Base-by-base conservation (phyloP, 2,329 filamentous ascomycete species). In the Rutstroemia sp. region DNA sequence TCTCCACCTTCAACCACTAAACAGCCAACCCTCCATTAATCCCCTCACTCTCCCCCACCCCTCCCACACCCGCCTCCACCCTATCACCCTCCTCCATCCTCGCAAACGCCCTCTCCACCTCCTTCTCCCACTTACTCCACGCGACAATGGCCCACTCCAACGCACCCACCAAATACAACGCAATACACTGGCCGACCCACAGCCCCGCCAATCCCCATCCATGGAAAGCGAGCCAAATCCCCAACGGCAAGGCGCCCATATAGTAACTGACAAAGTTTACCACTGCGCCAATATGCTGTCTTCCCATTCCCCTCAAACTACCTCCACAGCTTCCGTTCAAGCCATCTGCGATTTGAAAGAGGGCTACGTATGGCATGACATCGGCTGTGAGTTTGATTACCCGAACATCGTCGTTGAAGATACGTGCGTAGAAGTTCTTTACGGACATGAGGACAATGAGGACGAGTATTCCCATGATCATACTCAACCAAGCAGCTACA, bases 271-370 rank as follows among this genome's bases (percentile, higher is more conserved):
- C 71, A 16, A 92, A 76, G 69, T 95, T 95, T 53, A 95, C 89
- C 1, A 83, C 74, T 1, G 90, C 90, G 14, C 91, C 91, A 50
- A 95, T 79, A 77, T 92, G 90, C 71, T 95, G 90, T 54, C 88
- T 75, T 2, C 90, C 91, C 88, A 92, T 94, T 0, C 90, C 91
- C 61, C 90, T 74, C 14, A 95, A 73, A 19, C 84, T 83, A 1
- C 91, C 90, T 1, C 91, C 90, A 67, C 90, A 95, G 58, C 83
- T 88, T 1, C 90, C 90, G 65, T 94, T 94, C 37, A 95, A 73
- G 0, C 90, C 91, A 68, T 95, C 90, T 0, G 90, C 90, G 58
- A 95, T 92, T 73, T 95, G 90, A 71, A 95, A 95, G 2, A 95
- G 75, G 0, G 90, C 91, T 1, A 95, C 90, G 65, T 85, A 92